Evolutionary conservation across 2,329 filamentous ascomycete species (phyloP).

Genomic region (Ascochyta viciae-villosae): DNA sequence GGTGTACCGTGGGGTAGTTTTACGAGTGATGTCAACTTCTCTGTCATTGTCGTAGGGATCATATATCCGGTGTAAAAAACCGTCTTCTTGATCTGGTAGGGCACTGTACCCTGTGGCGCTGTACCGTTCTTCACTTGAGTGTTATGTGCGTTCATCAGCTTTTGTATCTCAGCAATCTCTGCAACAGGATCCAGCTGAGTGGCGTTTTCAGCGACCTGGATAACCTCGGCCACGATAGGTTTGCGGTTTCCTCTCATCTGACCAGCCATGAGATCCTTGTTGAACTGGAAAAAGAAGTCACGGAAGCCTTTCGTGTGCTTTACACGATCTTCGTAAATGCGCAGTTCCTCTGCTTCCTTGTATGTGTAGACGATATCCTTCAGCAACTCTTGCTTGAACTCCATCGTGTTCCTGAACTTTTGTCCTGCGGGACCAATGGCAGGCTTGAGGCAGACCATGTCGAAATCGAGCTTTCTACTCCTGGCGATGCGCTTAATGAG

Average conservation of each 20-base stretch:
- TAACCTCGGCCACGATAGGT: constrained; percentile 77
- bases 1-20: constrained; percentile 67
- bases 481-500: constrained; percentile 81
- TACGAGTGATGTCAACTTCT: constrained; percentile 74
- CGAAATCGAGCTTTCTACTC: constrained; percentile 82
- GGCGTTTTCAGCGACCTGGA: constrained; percentile 81
- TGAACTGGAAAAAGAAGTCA: constrained; percentile 82
- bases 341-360: constrained; percentile 79
- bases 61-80: constrained; percentile 94
- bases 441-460: constrained; percentile 88
- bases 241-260: constrained; percentile 60
- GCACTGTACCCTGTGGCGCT: constrained; percentile 55
- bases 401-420: constrained; percentile 81
- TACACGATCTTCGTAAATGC: constrained; percentile 68
- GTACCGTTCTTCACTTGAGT: constrained; percentile 57
- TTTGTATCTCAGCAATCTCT: constrained; percentile 85
- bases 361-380: constrained; percentile 86
- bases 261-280: constrained; percentile 61
- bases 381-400: constrained; percentile 89
- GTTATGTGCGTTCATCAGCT: constrained; percentile 90
- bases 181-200: constrained; percentile 77
- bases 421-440: constrained; percentile 80
- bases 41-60: constrained; percentile 73
- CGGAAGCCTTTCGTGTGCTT: constrained; percentile 81
- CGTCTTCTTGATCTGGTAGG: constrained; percentile 79